Evolutionary conservation across 1,139 yeast genomes (phyloP), one percentile per base, ranked within the genome.

Genomic region (Yarrowia galli): DNA sequence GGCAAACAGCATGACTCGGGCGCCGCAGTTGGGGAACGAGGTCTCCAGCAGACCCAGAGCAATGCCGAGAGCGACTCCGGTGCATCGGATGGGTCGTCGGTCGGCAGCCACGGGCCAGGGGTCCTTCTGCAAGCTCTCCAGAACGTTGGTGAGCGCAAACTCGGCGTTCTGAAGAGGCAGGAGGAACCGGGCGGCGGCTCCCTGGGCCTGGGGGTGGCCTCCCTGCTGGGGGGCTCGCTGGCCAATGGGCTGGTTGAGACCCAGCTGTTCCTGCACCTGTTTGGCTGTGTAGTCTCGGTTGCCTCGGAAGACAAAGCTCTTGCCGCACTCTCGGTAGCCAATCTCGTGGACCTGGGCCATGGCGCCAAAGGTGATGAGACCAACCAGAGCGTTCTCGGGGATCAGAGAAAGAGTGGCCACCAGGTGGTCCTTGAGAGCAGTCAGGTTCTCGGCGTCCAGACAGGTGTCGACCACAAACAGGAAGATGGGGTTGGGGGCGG

Each of bases 271-370:
- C 71, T 84, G 84, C 70, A 92, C 84, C 76, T 89, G 92, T 75
- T 89, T 89, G 69, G 88, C 85, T 63, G 89, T 83, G 78, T 92
- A 91, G 72, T 91, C 97, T 79, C 91, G 89, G 78, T 89, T 95
- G 70, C 99, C 99, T 75, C 97, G 87, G 81, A 95, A 96, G 40
- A 95, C 93, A 77, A 87, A 92, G 69, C 92, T 87, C 79, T 91
- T 91, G 75, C 87, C 87, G 77, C 96, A 87, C 45, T 87, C 84
- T 69, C 88, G 87, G 74, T 89, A 88, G 42, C 95, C 95, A 72
- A 95, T 82, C 79, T 96, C 99, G 78, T 95, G 97, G 68, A 96
- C 91, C 77, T 92, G 97, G 69, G 93, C 92, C 85, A 92, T 93
- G 51, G 97, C 93, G 68, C 98, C 99, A 78, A 85, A 95, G 49